Evolutionary conservation across 495 filamentous ascomycete species (phyloP).

Genomic region (Penicillium desertorum): DNA sequence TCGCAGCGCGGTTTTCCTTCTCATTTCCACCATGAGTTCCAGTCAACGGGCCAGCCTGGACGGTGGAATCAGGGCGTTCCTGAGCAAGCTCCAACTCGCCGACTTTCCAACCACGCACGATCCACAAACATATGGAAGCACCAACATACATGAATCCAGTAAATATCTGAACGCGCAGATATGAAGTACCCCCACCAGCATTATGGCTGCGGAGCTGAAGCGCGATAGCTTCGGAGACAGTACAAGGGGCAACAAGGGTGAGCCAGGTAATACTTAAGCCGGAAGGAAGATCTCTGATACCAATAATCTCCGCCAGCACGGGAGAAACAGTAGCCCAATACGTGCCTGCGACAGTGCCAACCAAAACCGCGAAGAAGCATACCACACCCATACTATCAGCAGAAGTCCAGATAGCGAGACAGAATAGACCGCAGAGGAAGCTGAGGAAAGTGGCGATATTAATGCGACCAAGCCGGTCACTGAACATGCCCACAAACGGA

Average conservation of each 20-base stretch:
- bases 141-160: constrained; percentile 65
- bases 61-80: constrained; percentile 16
- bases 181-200: constrained; percentile 41
- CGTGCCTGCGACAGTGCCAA: constrained; percentile 68
- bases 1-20: constrained; percentile 19
- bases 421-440: constrained; percentile 62
- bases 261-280: constrained; percentile 78
- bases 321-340: constrained; percentile 72
- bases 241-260: constrained; percentile 67
- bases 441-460: constrained; percentile 69
- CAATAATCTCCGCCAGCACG: constrained; percentile 76
- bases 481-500: constrained; percentile 70
- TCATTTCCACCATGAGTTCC: constrained; percentile 3
- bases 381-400: constrained; percentile 64
- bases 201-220: constrained; percentile 57
- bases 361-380: constrained; percentile 68
- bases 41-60: constrained; percentile 16
- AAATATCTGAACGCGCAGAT: constrained; percentile 65
- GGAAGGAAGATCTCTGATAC: constrained; percentile 67
- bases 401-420: constrained; percentile 73
- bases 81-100: constrained; percentile 49
- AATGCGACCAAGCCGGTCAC: constrained; percentile 68
- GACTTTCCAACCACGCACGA: constrained; percentile 58
- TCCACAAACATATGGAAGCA: constrained; percentile 51
- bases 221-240: constrained; percentile 72